These are phyloP conservation scores for Hyphopichia khmerensis DNA, from an alignment of 1,139 yeast species.

Conservation along the genomic window DNA sequence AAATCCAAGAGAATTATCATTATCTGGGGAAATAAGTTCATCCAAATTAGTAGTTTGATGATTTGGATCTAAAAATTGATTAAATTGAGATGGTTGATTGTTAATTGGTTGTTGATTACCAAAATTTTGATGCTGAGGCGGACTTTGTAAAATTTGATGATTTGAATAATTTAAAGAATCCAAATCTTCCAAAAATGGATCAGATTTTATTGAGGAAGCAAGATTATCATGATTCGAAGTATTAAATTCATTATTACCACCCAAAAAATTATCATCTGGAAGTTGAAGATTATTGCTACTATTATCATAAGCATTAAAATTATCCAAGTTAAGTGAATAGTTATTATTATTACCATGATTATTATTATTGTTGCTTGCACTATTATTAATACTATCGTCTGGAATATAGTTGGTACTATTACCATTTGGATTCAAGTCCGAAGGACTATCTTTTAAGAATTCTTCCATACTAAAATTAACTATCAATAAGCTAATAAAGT, in stretches of 20 bases:
- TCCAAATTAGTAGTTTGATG: conserved; percentile 28
- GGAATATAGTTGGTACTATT: background rate
- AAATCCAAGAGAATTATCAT: conserved; percentile 1
- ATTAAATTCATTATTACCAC: conserved; percentile 4
- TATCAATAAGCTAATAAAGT: too few relatives aligned
- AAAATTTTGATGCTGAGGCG: conserved; percentile 11
- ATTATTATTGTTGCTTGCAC: background rate
- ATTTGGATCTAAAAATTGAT: conserved; percentile 9
- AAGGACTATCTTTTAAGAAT: conserved; percentile 38
- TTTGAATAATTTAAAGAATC: conserved; percentile 19
- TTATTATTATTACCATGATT: conserved; percentile 2
- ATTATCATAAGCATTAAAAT: conserved; percentile 4
- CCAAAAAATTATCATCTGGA: conserved; percentile 11
- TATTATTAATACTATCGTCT: background rate
- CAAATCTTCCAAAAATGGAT: conserved; percentile 37
- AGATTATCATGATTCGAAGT: conserved; percentile 6
- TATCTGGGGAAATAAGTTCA: conserved; percentile 36
- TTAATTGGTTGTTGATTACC: conserved; percentile 1
- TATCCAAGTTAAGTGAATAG: conserved; percentile 1
- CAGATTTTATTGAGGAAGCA: conserved; percentile 23
- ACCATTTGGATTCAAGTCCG: conserved; percentile 16
- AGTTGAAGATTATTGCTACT: background rate
- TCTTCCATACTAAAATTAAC: conserved; percentile 40
- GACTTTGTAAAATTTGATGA: conserved; percentile 5
- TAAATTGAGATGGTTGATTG: conserved; percentile 8